Conservation (phyloP, 2,329 filamentous ascomycete genomes). For the Chrysoporthe deuterocubensis region DNA sequence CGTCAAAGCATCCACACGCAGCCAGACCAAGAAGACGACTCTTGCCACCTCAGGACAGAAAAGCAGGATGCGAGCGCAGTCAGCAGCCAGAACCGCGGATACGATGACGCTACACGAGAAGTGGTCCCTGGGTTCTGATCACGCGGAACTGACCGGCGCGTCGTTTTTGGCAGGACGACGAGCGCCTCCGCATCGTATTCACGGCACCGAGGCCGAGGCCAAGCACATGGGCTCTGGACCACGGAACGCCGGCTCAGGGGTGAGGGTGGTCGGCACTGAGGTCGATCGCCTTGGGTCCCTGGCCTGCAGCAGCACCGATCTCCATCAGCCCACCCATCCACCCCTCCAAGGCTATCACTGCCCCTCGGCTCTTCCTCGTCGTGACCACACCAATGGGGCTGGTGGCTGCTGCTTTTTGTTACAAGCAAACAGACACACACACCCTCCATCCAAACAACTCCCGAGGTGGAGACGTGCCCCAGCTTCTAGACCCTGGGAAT, state of each 20-base stretch:
- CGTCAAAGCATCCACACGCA: background rate
- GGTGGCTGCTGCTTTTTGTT: too few relatives aligned
- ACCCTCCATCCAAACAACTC: too few relatives aligned
- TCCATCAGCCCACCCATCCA: background rate
- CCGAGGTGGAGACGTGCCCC: too few relatives aligned
- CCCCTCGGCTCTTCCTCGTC: background rate
- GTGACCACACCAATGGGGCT: too few relatives aligned
- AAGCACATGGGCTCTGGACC: too few relatives aligned
- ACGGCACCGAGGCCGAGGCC: background rate
- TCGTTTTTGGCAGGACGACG: too few relatives aligned
- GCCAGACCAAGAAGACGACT: background rate
- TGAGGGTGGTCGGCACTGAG: background rate
- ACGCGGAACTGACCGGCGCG: background rate
- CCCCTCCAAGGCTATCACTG: background rate
- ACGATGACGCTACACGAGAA: conserved; percentile 1
- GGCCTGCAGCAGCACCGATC: background rate
- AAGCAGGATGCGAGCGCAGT: background rate
- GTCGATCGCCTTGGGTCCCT: background rate
- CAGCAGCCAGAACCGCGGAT: background rate
- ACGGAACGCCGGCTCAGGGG: background rate
- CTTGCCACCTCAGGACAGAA: background rate
- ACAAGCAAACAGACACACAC: too few relatives aligned
- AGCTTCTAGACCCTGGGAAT: background rate
- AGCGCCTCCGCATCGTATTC: background rate
- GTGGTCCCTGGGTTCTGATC: background rate